phyloP scores from a whole-genome alignment of 371 early-diverging fungal genomes.

The Syncephalastrum monosporum region DNA sequence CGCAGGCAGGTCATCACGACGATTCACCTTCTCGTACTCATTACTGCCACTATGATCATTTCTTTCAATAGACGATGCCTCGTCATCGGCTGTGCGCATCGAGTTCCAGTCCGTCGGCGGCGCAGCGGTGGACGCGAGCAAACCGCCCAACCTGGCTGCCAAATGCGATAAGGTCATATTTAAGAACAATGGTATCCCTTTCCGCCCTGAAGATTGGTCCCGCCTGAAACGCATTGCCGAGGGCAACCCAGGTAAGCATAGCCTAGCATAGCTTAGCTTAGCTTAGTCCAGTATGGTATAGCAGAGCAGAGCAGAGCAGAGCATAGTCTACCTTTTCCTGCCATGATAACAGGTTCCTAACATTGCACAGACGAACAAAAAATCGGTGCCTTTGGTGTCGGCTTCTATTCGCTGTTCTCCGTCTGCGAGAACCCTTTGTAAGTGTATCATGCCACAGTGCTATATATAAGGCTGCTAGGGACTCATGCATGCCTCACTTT shows the following conservation, averaged over 20 bases:
- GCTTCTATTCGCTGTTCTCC: conserved; percentile 84
- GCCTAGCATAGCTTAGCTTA: neutral
- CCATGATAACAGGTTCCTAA: neutral
- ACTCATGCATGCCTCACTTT: neutral
- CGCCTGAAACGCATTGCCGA: conserved; percentile 86
- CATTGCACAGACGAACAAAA: conserved; percentile 46
- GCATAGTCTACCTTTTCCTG: neutral
- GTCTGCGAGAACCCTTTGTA: conserved; percentile 89
- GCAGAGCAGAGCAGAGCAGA: neutral
- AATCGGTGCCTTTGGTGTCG: conserved; percentile 91
- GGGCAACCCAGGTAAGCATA: conserved; percentile 76
- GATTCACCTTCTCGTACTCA: neutral
- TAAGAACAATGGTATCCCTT: conserved; percentile 84
- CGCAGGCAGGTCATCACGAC: conserved; percentile 27
- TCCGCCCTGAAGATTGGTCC: conserved; percentile 83
- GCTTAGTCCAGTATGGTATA: too few species aligned
- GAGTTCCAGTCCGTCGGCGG: conserved; percentile 37
- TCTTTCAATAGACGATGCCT: conserved; percentile 58
- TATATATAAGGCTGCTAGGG: neutral
- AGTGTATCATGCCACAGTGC: conserved; percentile 13
- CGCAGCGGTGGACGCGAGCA: conserved; percentile 20
- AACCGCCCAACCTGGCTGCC: conserved; percentile 44
- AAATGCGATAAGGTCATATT: conserved; percentile 68
- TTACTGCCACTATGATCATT: neutral
- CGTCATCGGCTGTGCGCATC: conserved; percentile 55